Evolutionary conservation across 495 filamentous ascomycete species (phyloP).

Genomic region (Trichocladium antarcticum): DNA sequence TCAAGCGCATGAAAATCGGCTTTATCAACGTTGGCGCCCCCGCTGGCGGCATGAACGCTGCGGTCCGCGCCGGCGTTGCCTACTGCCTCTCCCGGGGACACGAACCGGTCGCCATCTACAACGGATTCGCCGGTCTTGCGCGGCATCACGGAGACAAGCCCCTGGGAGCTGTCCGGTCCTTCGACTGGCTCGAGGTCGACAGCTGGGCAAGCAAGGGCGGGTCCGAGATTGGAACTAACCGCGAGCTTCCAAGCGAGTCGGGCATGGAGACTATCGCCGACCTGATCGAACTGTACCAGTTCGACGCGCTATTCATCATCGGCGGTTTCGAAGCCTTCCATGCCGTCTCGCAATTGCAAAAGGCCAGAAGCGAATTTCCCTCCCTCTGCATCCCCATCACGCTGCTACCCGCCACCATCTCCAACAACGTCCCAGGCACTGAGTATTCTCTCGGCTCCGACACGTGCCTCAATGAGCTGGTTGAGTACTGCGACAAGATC

Average conservation of each 20-base stretch:
- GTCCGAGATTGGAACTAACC: conserved; percentile 96
- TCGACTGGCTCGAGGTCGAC: conserved; percentile 90
- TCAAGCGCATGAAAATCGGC: conserved; percentile 76
- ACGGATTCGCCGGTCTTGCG: conserved; percentile 90
- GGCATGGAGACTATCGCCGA: conserved; percentile 73
- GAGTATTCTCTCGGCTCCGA: conserved; percentile 96
- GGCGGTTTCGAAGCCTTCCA: conserved; percentile 98
- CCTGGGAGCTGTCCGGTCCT: conserved; percentile 66
- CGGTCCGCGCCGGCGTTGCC: conserved; percentile 87
- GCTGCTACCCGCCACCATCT: conserved; percentile 90
- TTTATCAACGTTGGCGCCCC: conserved; percentile 97
- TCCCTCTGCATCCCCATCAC: conserved; percentile 90
- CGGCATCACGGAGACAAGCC: conserved; percentile 80
- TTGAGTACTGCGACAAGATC: conserved; percentile 93
- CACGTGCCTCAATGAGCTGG: conserved; percentile 93
- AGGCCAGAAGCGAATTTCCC: conserved; percentile 63
- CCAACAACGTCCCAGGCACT: conserved; percentile 95
- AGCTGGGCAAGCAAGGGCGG: conserved; percentile 93
- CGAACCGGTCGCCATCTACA: conserved; percentile 82
- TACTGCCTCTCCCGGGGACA: conserved; percentile 94
- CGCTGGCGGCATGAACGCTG: conserved; percentile 98
- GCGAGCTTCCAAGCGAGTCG: conserved; percentile 74
- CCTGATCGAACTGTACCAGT: conserved; percentile 73
- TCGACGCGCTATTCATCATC: conserved; percentile 85
- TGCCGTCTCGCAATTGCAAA: conserved; percentile 72